Conservation (phyloP, 352 stramenopile species). For the Phytophthora litchii region DNA sequence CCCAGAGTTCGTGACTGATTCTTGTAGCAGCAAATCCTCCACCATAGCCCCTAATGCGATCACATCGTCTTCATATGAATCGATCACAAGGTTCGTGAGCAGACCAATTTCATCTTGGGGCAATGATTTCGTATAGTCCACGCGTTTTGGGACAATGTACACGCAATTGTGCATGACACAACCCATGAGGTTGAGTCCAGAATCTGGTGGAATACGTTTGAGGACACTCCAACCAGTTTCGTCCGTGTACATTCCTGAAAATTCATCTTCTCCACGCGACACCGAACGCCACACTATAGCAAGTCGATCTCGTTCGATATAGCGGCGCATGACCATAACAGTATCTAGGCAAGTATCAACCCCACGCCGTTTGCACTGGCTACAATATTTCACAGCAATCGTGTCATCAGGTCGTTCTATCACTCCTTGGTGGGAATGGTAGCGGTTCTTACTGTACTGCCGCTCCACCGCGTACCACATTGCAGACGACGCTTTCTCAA, state of each 20-base stretch:
- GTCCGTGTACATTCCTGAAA: slow-evolving; percentile 58
- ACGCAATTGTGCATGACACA: slow-evolving; percentile 58
- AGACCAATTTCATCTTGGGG: slow-evolving; percentile 41
- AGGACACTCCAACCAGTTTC: slow-evolving; percentile 71
- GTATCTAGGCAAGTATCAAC: slow-evolving; percentile 39
- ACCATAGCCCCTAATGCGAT: slow-evolving; percentile 52
- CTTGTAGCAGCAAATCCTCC: slow-evolving; percentile 57
- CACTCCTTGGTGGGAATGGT: slow-evolving; percentile 34
- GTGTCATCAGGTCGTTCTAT: slow-evolving; percentile 34
- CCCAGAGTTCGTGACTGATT: slow-evolving; percentile 15
- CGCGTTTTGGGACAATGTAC: slow-evolving; percentile 44
- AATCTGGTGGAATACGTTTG: slow-evolving; percentile 40
- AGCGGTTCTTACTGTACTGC: slow-evolving; percentile 43
- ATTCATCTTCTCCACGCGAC: slow-evolving; percentile 41
- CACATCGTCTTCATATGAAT: slow-evolving; percentile 60
- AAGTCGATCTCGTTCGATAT: slow-evolving; percentile 47
- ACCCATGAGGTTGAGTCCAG: slow-evolving; percentile 19
- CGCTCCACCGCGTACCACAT: slow-evolving; percentile 46
- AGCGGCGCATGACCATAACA: slow-evolving; percentile 56
- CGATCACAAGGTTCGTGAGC: slow-evolving; percentile 61
- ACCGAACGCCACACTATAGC: slow-evolving; percentile 61
- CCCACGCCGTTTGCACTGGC: slow-evolving; percentile 30
- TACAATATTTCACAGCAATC: slow-evolving; percentile 51
- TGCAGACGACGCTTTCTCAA: slow-evolving; percentile 32
- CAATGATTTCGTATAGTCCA: slow-evolving; percentile 13